Conservation (phyloP, 129 eudicot species). For the Lactuca saligna region DNA sequence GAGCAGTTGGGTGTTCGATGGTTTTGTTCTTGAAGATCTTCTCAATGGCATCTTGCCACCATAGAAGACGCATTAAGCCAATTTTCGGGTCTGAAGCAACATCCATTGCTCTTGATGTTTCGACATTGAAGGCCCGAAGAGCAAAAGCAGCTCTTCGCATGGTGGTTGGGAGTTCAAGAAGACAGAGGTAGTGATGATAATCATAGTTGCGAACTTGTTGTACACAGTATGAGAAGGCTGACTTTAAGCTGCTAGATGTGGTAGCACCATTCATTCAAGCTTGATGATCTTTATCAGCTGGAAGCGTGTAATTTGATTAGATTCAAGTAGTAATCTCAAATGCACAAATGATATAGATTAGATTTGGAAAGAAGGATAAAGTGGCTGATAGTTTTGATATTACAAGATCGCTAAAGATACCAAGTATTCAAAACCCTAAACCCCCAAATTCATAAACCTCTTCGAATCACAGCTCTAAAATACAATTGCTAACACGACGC, state of each 20-base stretch:
- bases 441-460: conserved; percentile 1
- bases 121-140: conserved; percentile 91
- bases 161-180: conserved; percentile 85
- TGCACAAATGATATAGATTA: neutral
- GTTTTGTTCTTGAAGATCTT: conserved; percentile 69
- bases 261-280: conserved; percentile 63
- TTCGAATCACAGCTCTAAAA: neutral
- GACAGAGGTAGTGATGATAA: conserved; percentile 93
- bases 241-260: conserved; percentile 52
- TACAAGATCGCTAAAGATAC: neutral
- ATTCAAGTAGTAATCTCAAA: conserved; percentile 12
- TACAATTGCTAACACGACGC: conserved; percentile 9
- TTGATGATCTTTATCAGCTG: conserved; percentile 23
- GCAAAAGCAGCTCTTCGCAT: conserved; percentile 95
- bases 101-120: conserved; percentile 88
- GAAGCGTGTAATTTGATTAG: conserved; percentile 11
- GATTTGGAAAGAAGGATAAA: neutral
- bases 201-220: conserved; percentile 95
- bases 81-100: conserved; percentile 92
- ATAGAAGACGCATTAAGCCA: conserved; percentile 92
- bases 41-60: conserved; percentile 98
- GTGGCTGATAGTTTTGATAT: neutral
- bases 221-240: conserved; percentile 90
- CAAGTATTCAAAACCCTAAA: conserved; percentile 6
- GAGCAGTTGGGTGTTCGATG: conserved; percentile 91